These are phyloP conservation scores for Wickerhamiella spandovensis DNA, from an alignment of 805 yeast species.

Conservation along the genomic window DNA sequence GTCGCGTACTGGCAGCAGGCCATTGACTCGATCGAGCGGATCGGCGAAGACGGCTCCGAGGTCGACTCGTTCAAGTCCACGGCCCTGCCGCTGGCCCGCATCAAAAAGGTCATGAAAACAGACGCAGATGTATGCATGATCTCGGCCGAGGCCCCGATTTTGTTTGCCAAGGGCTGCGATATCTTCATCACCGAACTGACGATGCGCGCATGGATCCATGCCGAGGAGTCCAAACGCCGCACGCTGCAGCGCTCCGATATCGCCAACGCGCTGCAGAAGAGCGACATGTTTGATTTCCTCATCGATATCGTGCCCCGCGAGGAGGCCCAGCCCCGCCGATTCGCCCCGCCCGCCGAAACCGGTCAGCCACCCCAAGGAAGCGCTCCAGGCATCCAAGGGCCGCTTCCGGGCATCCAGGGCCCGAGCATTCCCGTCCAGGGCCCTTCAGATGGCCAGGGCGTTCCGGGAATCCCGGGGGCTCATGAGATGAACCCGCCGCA, in stretches of 20 bases:
- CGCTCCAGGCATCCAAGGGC: neutral
- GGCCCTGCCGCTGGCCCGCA: conserved; percentile 88
- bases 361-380: neutral
- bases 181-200: conserved; percentile 92
- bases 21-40: conserved; percentile 74
- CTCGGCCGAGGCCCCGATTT: conserved; percentile 93
- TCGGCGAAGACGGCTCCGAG: conserved; percentile 32
- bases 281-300: conserved; percentile 94
- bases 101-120: conserved; percentile 94
- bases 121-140: conserved; percentile 97
- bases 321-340: conserved; percentile 34
- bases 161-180: conserved; percentile 97
- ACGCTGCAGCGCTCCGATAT: conserved; percentile 90
- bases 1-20: conserved; percentile 97
- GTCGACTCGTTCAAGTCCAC: conserved; percentile 89
- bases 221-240: conserved; percentile 89
- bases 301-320: conserved; percentile 94
- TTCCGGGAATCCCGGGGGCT: neutral
- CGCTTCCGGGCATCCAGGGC: neutral
- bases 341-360: neutral
- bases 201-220: conserved; percentile 98
- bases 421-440: neutral
- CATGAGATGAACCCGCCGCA: no score
- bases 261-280: conserved; percentile 85
- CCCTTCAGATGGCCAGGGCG: neutral